Evolutionary conservation across 2,329 filamentous ascomycete genomes (phyloP), one percentile per base, ranked within the genome.

Genomic region (Sporothrix protearum): DNA sequence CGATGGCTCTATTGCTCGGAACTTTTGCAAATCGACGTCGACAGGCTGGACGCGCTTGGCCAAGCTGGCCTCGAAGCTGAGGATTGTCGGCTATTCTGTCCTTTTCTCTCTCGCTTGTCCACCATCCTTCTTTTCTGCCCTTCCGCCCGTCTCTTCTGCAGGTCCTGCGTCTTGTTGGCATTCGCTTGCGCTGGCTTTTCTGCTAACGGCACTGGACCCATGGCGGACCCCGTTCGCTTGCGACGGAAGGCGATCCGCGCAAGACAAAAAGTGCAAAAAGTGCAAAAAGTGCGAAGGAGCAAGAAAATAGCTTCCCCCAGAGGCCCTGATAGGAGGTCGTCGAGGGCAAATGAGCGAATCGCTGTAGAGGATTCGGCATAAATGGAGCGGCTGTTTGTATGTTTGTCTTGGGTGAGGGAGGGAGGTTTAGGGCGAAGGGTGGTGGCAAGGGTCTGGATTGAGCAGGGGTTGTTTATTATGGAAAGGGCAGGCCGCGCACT

Each of bases 121-220:
- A 47, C 53, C 25, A 14, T 14, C 12, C 42, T 3, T 47, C 14
- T n/a, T n/a, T n/a, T n/a, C n/a, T n/a, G n/a, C n/a, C n/a, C n/a
- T n/a, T n/a, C n/a, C n/a, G n/a, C n/a, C n/a, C n/a, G n/a, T n/a
- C n/a, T n/a, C n/a, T 10, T 45, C 42, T 45, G 22, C 39, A 47
- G 10, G 61, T 25, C 61, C 61, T 49, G n/a, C 30, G 55, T 39
- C 30, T 22, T 66, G 64, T 28, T 39, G 47, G 30, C 66, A 25
- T 25, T 33, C 47, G 49, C 49, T 51, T 53, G 19, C 53, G 64
- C n/a, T 53, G 10, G 47, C 14, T 12, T 14, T 68, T 30, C 66
- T 68, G 66, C 49, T 57, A 55, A 68, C 66, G 49, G 49, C 66
- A 53, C 30, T 55, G 66, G 47, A 42, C 42, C 49, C n/a, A 33